phyloP scores from a whole-genome alignment of 2,329 filamentous ascomycete genomes.

The Diaporthe sp. region DNA sequence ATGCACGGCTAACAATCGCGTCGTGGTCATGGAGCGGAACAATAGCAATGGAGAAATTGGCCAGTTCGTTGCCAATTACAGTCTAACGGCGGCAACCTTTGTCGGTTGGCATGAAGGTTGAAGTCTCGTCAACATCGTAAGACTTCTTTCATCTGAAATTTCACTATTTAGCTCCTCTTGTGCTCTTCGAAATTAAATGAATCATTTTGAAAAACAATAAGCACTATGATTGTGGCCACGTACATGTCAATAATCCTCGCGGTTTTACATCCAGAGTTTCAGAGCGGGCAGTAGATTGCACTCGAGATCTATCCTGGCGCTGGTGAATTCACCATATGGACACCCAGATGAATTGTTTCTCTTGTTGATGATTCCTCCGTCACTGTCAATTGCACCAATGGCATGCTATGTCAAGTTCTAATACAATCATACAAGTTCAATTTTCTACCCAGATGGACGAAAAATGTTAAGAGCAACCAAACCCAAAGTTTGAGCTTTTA shows the following conservation, averaged over 20 bases:
- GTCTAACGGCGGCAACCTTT: not conserved
- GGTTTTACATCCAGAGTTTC: too few relatives aligned
- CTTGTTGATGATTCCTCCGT: not conserved
- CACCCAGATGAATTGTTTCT: too few relatives aligned
- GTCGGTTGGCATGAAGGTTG: not conserved
- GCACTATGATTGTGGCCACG: too few relatives aligned
- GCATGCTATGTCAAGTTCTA: not conserved
- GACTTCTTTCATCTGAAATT: not conserved
- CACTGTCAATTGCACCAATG: too few relatives aligned
- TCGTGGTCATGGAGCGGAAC: not conserved
- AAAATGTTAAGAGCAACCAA: too few relatives aligned
- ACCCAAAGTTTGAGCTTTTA: too few relatives aligned
- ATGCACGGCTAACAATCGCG: not conserved
- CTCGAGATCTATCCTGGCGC: too few relatives aligned
- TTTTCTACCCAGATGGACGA: too few relatives aligned
- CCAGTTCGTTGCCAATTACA: not conserved
- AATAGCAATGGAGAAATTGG: not conserved
- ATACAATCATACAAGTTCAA: not conserved
- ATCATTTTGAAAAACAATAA: too few relatives aligned
- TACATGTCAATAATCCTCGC: too few relatives aligned
- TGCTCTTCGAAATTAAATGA: not conserved
- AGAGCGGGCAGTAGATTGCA: too few relatives aligned
- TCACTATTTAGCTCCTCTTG: not conserved
- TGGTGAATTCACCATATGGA: too few relatives aligned
- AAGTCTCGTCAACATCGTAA: accelerated